Percentiles rank a stretch among this genome's conserved stretches.
Evolutionary conservation across 768 basidiomycete species (phyloP).

Genomic region (Suillus sp.): DNA sequence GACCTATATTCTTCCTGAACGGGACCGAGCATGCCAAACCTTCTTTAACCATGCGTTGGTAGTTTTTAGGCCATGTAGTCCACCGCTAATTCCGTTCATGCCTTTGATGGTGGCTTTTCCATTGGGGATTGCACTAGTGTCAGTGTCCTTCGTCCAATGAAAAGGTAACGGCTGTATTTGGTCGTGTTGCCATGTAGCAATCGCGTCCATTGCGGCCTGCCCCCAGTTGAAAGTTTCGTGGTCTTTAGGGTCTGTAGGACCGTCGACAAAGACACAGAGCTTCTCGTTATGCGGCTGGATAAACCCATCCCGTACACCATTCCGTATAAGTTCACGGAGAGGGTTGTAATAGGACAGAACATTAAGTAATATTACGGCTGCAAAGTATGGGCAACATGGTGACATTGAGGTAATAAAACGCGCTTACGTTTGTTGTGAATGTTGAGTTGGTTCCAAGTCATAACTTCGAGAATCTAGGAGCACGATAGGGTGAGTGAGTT

Average conservation of each 20-base stretch:
- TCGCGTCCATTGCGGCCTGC: slow-evolving; percentile 58
- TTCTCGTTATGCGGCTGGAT: slow-evolving; percentile 62
- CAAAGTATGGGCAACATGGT: too few species aligned
- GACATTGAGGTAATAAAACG: slow-evolving; percentile 13
- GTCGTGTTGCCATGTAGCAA: slow-evolving; percentile 59
- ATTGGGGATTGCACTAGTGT: slow-evolving; percentile 31
- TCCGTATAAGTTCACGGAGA: slow-evolving; percentile 72
- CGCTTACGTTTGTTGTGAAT: slow-evolving; percentile 78
- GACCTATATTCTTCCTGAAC: slow-evolving; percentile 23
- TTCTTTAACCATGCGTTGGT: slow-evolving; percentile 35
- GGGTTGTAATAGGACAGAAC: slow-evolving; percentile 83
- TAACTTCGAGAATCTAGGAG: slow-evolving; percentile 79
- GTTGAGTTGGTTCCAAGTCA: slow-evolving; percentile 92
- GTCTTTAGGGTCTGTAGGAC: slow-evolving; percentile 51
- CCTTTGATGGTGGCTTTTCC: slow-evolving; percentile 15
- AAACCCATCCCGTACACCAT: slow-evolving; percentile 70
- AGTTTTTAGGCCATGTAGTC: slow-evolving; percentile 27
- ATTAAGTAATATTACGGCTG: slow-evolving; percentile 87
- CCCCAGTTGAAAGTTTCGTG: slow-evolving; percentile 82
- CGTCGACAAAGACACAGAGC: slow-evolving; percentile 77
- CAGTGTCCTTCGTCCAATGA: slow-evolving; percentile 49
- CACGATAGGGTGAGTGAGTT: slow-evolving; percentile 3
- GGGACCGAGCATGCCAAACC: slow-evolving; percentile 35
- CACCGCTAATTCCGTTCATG: slow-evolving; percentile 21
- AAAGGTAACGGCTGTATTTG: slow-evolving; percentile 40